phyloP scores from a whole-genome alignment of 2,329 filamentous ascomycete genomes.

The Penicillium brasilianum region DNA sequence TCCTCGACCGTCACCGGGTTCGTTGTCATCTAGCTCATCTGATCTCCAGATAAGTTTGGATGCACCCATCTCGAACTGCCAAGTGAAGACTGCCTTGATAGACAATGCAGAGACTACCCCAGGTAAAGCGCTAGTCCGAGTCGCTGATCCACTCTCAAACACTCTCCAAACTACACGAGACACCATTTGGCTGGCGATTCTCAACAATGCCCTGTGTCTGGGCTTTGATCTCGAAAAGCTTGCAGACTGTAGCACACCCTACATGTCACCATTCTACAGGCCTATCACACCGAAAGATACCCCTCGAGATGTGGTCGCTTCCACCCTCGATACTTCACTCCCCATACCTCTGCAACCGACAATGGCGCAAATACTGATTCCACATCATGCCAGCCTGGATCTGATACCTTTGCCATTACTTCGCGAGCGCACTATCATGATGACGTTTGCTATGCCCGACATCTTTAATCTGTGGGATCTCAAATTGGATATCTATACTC shows the following conservation, averaged over 20 bases:
- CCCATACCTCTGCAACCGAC: conserved; percentile 45
- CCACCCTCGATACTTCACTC: conserved; percentile 14
- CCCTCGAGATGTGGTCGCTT: background rate
- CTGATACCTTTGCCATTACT: conserved; percentile 43
- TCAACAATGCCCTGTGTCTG: background rate
- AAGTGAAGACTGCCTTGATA: background rate
- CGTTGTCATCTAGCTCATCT: background rate
- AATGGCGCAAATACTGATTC: conserved; percentile 44
- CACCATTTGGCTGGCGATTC: background rate
- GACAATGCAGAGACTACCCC: background rate
- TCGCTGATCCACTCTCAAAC: background rate
- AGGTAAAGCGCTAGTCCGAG: background rate
- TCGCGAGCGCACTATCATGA: conserved; percentile 29
- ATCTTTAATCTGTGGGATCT: conserved; percentile 1
- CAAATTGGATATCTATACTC: conserved; percentile 2
- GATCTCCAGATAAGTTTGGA: background rate
- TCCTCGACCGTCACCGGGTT: background rate
- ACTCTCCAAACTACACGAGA: conserved; percentile 3
- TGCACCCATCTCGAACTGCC: background rate
- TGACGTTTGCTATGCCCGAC: background rate
- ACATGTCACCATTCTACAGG: background rate
- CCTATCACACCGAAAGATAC: background rate
- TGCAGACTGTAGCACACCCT: background rate
- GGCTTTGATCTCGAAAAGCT: background rate
- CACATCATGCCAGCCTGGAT: conserved; percentile 47